A percentile compares a stretch with the other conserved stretches of the same genome.
phyloP scores from a whole-genome alignment of 306 rosid genomes.

The Ochetophila trinervis region DNA sequence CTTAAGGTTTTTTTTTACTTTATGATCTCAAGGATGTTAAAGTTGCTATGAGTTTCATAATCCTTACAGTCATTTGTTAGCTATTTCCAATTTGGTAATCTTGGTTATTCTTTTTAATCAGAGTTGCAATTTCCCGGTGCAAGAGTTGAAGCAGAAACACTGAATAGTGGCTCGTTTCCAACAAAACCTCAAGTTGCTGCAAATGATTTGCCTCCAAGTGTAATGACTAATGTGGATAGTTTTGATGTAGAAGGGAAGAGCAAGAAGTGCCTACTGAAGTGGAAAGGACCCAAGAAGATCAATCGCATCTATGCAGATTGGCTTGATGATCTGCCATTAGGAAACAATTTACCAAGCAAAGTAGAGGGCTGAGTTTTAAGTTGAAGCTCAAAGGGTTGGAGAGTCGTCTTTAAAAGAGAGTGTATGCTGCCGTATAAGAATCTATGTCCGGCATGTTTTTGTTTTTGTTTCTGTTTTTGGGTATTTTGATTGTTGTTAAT shows the following conservation, averaged over 20 bases:
- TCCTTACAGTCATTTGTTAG: neutral
- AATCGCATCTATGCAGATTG: conserved; percentile 85
- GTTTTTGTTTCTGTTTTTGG: conserved; percentile 13
- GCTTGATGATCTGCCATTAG: conserved; percentile 78
- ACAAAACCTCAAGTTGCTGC: conserved; percentile 33
- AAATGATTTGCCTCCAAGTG: conserved; percentile 38
- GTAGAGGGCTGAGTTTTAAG: conserved; percentile 41
- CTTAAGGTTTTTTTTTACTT: neutral
- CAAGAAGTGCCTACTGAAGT: conserved; percentile 50
- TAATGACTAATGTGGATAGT: conserved; percentile 23
- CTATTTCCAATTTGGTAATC: conserved; percentile 5
- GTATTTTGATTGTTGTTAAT: conserved; percentile 34
- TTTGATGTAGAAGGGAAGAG: conserved; percentile 43
- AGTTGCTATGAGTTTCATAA: too few species aligned
- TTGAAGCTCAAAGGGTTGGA: conserved; percentile 6
- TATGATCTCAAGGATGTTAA: too few species aligned
- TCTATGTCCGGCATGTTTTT: neutral
- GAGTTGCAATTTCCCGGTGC: conserved; percentile 56
- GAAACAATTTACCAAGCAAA: conserved; percentile 36
- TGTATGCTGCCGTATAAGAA: neutral
- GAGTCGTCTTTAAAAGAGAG: neutral
- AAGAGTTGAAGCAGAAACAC: conserved; percentile 48
- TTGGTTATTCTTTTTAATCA: conserved; percentile 33
- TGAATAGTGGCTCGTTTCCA: conserved; percentile 22
- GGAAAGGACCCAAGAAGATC: conserved; percentile 77